A percentile compares a stretch with the other conserved stretches of the same genome.
These are phyloP conservation scores for Halophytophthora batemanensis DNA, from an alignment of 352 stramenopile species.

Conservation along the genomic window DNA sequence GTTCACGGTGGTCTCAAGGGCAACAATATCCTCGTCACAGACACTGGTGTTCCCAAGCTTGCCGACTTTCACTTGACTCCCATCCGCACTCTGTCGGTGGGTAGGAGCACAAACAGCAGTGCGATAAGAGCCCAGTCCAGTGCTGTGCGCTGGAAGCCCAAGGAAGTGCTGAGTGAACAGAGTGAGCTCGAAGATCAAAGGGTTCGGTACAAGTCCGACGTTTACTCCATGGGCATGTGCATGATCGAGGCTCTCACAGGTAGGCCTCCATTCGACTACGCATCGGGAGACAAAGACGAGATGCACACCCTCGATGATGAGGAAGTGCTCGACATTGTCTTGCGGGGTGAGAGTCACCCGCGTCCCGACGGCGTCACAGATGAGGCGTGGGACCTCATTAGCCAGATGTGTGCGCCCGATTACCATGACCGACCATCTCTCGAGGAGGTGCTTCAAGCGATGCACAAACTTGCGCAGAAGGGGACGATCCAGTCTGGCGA, in stretches of 20 bases:
- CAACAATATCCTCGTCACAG: slow-evolving; percentile 64
- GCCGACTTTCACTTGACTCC: slow-evolving; percentile 12
- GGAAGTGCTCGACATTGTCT: background rate
- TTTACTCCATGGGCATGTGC: slow-evolving; percentile 13
- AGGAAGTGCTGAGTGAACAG: background rate
- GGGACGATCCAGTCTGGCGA: no score
- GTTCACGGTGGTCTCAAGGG: slow-evolving; percentile 83
- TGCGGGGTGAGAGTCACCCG: background rate
- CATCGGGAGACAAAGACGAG: no score
- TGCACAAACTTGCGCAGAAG: no score
- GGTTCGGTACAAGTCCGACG: slow-evolving; percentile 1
- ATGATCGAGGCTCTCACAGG: background rate
- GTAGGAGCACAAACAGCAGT: background rate
- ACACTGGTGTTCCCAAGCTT: slow-evolving; percentile 18
- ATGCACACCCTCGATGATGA: background rate
- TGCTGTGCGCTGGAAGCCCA: slow-evolving; percentile 1
- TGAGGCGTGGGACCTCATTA: background rate
- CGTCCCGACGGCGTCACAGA: background rate
- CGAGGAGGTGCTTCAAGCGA: background rate
- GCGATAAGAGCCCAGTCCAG: background rate
- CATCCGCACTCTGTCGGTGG: background rate
- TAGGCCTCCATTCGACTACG: background rate
- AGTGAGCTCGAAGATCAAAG: no score
- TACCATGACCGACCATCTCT: background rate
- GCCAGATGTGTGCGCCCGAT: background rate